Base-by-base conservation (phyloP, 1,284 basidiomycete species). In the Stereum hirsutum region DNA sequence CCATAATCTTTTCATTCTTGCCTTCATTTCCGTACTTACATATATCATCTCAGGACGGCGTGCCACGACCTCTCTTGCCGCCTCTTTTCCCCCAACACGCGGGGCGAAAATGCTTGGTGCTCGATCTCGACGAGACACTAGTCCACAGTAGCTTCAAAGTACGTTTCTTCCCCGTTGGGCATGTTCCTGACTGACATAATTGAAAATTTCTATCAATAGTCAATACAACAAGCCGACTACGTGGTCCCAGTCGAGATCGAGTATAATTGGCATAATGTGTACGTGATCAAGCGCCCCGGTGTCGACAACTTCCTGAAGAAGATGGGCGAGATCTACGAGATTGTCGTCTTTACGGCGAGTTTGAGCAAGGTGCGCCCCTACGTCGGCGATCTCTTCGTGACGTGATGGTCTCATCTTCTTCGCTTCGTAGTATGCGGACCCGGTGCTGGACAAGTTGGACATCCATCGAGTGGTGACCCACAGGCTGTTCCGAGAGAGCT, bases 191-290 rank as follows among this genome's bases (percentile, higher is more conserved):
- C 17, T 12, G 6, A 20, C 14, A 4, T 7, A 21, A 17, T 24
- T 31, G 10, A 31, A 50, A 42, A 41, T 42, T 42, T 39, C 43
- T 38, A 31, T 52, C 10, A 59, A n/a, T n/a, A 95, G 92, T 89
- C 93, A 52, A 90, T 97, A 57, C 89, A 87, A 50, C 85, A 92
- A 54, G 92, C 95, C 28, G 96, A 99, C 66, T 99, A 94, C 62
- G 89, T 99, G 49, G 95, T 99, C 0, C 96, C 96, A 1, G 95
- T 99, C 38, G 96, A 99, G 65, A 99, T 99, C 52, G 96, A 99
- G 60, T 93, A 90, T 50, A 84, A 95, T 54, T 90, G 88, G 72
- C 95, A 99, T 63, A 98, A 98, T 57, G 92, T 99, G 48, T 98
- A 99, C 64, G 96, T 99, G 33, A 92, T 99, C 64, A 99, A 99